Conservation (phyloP, 2,329 filamentous ascomycete species). For the Zopfia rhizophila region DNA sequence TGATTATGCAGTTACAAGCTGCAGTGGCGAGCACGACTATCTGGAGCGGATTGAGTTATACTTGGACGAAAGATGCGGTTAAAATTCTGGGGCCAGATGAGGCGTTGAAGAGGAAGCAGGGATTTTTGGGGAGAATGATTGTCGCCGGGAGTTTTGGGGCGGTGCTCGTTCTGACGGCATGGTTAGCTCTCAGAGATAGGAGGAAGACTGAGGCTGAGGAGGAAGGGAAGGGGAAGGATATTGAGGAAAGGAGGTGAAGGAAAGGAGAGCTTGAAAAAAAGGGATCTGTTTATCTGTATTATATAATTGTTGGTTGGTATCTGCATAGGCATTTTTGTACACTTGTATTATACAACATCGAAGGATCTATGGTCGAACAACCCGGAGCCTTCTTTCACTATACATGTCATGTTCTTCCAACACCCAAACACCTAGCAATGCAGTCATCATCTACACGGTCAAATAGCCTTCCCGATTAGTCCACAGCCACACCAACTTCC, state of each 20-base stretch:
- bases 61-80: conserved; percentile 90
- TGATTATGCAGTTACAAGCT: conserved; percentile 67
- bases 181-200: conserved; percentile 38
- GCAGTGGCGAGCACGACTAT: conserved; percentile 88
- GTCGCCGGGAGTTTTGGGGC: conserved; percentile 59
- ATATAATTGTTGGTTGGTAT: background rate
- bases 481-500: conserved; percentile 19
- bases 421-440: conserved; percentile 21
- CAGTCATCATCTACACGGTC: conserved; percentile 5
- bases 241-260: background rate
- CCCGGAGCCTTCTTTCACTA: background rate
- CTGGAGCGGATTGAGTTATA: conserved; percentile 93
- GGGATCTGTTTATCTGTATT: no score
- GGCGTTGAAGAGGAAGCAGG: conserved; percentile 59
- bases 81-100: conserved; percentile 75
- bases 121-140: conserved; percentile 58
- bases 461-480: conserved; percentile 6
- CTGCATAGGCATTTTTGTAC: conserved; percentile 3
- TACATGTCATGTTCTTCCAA: background rate
- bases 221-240: conserved; percentile 13
- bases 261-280: no score
- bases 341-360: conserved; percentile 27
- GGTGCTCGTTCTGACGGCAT: conserved; percentile 54
- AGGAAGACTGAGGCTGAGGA: conserved; percentile 21
- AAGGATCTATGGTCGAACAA: conserved; percentile 3